Evolutionary conservation across 192 early-diverging fungal species (phyloP).

Genomic region (Coemansia aciculifera): DNA sequence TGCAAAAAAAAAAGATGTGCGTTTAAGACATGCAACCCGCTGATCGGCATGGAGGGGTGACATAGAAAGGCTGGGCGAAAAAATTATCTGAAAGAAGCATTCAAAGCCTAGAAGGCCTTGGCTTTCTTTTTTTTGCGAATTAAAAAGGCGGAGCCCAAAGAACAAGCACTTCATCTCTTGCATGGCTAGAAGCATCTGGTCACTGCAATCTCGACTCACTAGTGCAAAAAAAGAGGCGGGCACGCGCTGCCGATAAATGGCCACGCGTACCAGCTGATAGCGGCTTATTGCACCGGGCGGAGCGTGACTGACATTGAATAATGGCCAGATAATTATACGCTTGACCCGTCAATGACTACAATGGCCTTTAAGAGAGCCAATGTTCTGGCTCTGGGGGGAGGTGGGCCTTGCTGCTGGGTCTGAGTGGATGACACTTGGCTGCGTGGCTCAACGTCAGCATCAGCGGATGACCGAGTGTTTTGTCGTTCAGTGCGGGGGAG

Average conservation of each 20-base stretch:
- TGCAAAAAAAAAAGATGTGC: background rate
- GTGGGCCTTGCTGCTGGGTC: background rate
- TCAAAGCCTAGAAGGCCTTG: background rate
- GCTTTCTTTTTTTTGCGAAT: background rate
- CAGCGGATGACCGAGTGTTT: background rate
- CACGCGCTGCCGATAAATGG: constrained; percentile 7
- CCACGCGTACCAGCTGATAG: background rate
- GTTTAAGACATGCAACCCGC: constrained; percentile 5
- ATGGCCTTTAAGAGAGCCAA: background rate
- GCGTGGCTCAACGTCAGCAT: constrained; percentile 1
- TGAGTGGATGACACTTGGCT: background rate
- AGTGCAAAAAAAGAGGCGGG: background rate
- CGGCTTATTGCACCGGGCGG: background rate
- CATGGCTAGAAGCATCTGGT: background rate
- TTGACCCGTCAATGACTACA: background rate
- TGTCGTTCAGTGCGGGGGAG: background rate
- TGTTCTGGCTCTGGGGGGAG: background rate
- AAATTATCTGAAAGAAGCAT: background rate
- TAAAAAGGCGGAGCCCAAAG: constrained; percentile 5
- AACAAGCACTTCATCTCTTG: background rate
- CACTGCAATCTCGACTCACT: background rate
- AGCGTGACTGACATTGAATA: constrained; percentile 6
- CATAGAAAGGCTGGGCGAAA: background rate
- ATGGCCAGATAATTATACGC: background rate
- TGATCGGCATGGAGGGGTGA: constrained; percentile 6